Base-by-base conservation (phyloP, 2,329 filamentous ascomycete species). In the Pleoardoris graminearum region DNA sequence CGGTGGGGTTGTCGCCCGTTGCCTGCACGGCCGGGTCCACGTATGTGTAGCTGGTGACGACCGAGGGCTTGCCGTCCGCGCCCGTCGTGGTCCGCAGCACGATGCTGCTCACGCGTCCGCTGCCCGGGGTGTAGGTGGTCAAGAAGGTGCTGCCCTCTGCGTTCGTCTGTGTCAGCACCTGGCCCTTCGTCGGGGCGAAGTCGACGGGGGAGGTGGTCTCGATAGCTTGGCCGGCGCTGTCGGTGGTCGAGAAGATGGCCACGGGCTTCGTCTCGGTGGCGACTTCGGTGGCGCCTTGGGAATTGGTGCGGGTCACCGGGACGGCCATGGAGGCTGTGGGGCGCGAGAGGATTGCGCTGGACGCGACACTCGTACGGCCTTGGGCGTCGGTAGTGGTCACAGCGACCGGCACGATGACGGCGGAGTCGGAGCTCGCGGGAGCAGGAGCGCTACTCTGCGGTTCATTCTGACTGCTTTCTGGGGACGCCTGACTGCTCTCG, bases 121-220 rank as follows among this genome's bases (percentile, higher is more conserved):
- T 76, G 41, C 61, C 67, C 3, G 78, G 78, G 1, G 77, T 79
- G 59, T 75, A 79, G 1, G 78, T 80, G 2, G 78, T 77, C 45
- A 77, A 57, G 50, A 79, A 72, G 3, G 75, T 75, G 32, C 62
- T 55, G 21, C 78, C 78, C 7, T 54, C 21, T 2, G 58, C 63
- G 54, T 80, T 67, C 10, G 76, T 80, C 14, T 67, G 66, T 8
- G 78, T 80, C 37, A 78, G 63, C 17, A 77, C 72, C 39, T 76
- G 69, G 42, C 77, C 77, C 1, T 58, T 43, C 0, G 70, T 72
- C 1, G 67, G 67, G 3, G 65, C 64, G 42, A 65, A 68, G 25
- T 62, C 55, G n/a, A 66, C 69, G 2, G 70, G 64, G 0, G 67
- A 68, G 0, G 72, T 72, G 23, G 63, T 58, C 29, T 74, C 66